Evolutionary conservation across 2,329 filamentous ascomycete genomes (phyloP).

Genomic region (Cytospora paraplurivora): DNA sequence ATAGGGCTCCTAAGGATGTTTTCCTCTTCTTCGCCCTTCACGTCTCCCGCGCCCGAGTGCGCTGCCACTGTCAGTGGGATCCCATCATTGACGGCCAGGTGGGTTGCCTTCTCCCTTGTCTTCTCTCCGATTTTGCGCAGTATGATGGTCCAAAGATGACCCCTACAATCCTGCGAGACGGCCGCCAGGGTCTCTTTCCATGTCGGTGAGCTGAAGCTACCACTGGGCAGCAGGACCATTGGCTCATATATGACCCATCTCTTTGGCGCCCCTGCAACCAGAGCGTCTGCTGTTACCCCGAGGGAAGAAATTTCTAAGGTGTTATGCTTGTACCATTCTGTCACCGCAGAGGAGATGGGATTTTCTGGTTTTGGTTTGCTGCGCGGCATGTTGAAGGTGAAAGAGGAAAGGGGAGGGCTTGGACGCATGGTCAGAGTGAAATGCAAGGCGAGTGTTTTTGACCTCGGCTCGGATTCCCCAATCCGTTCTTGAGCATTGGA

Average conservation of each 20-base stretch:
- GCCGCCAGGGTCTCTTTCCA: conserved; percentile 45
- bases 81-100: conserved; percentile 62
- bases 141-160: conserved; percentile 52
- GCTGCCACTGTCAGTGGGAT: conserved; percentile 52
- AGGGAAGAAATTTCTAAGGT: background rate
- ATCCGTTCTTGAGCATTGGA: background rate
- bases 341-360: conserved; percentile 41
- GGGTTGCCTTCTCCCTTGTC: conserved; percentile 48
- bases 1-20: conserved; percentile 76
- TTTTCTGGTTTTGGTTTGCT: conserved; percentile 39
- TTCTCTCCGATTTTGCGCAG: conserved; percentile 49
- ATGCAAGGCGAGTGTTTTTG: conserved; percentile 7
- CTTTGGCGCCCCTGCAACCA: conserved; percentile 52
- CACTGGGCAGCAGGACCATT: conserved; percentile 61
- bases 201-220: conserved; percentile 51
- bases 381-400: conserved; percentile 19
- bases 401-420: background rate
- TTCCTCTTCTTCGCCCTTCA: conserved; percentile 41
- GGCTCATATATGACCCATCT: conserved; percentile 63
- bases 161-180: conserved; percentile 32
- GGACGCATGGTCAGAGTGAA: background rate
- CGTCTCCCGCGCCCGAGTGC: background rate
- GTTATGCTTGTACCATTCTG: conserved; percentile 38
- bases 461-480: conserved; percentile 21
- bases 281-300: conserved; percentile 29